Conservation (phyloP, 148 eudicot genomes). For the Dianthus caryophyllus region DNA sequence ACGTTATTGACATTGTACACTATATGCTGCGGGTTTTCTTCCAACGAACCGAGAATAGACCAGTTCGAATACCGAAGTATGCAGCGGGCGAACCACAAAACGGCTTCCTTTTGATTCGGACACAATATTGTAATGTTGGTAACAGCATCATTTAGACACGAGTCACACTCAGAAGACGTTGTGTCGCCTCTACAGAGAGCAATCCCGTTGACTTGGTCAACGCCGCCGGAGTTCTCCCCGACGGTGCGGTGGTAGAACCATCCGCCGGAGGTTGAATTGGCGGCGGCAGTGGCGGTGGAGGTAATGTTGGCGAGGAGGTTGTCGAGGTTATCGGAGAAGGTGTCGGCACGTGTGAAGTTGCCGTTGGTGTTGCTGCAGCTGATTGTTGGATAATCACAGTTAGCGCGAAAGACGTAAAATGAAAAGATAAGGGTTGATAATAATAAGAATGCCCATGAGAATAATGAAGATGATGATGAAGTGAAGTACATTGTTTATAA, state of each 20-base stretch:
- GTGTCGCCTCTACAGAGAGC: slow-evolving; percentile 31
- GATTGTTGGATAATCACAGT: no score
- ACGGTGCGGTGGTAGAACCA: slow-evolving; percentile 8
- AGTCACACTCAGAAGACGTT: slow-evolving; percentile 16
- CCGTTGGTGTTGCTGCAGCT: background rate
- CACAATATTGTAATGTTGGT: slow-evolving; percentile 13
- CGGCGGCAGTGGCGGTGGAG: no score
- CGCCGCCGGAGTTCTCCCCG: slow-evolving; percentile 2
- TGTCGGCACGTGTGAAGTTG: slow-evolving; percentile 2
- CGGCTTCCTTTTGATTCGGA: slow-evolving; percentile 32
- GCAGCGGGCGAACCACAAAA: slow-evolving; percentile 30
- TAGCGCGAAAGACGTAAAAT: no score
- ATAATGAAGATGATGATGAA: no score
- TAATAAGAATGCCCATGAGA: no score
- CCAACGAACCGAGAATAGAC: background rate
- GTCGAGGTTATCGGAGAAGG: slow-evolving; percentile 13
- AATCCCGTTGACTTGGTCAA: slow-evolving; percentile 26
- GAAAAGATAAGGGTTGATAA: no score
- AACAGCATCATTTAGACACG: slow-evolving; percentile 24
- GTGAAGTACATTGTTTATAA: no score
- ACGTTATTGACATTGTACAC: background rate
- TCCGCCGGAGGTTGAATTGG: background rate
- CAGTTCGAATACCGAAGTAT: slow-evolving; percentile 27
- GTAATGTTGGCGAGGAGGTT: background rate
- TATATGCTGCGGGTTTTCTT: background rate